These are phyloP conservation scores for Odonthalia washingtoniensis DNA, from an alignment of 31 red algal species.

Conservation along the genomic window DNA sequence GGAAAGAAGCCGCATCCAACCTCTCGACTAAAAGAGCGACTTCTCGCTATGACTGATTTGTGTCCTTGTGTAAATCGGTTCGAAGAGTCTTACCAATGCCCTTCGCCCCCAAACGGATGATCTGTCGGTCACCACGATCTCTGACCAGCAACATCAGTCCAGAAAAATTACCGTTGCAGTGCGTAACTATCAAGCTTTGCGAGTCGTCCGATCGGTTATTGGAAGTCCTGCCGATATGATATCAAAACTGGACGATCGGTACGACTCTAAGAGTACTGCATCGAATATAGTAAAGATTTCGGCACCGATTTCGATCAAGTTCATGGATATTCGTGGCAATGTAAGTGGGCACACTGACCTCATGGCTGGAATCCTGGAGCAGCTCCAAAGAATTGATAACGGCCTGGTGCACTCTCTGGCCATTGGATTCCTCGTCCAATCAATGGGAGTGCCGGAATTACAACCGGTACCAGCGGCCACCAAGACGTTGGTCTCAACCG, in stretches of 20 bases:
- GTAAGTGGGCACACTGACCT: not conserved
- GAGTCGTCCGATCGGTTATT: conserved; percentile 33
- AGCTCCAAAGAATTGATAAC: conserved; percentile 11
- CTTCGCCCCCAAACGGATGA: too few relatives aligned
- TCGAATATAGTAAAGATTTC: conserved; percentile 33
- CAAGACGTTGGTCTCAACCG: conserved; percentile 1
- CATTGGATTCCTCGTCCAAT: conserved; percentile 33
- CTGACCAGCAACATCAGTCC: too few relatives aligned
- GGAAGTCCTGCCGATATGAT: conserved; percentile 28
- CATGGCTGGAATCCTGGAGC: conserved; percentile 28
- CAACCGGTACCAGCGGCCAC: conserved; percentile 30
- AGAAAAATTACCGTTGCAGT: too few relatives aligned
- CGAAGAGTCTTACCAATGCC: too few relatives aligned
- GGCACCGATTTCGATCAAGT: conserved; percentile 1
- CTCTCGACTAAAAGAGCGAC: too few relatives aligned
- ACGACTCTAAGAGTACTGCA: conserved; percentile 25
- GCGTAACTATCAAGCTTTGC: conserved; percentile 16
- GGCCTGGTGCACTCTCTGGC: not conserved
- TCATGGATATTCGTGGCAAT: not conserved
- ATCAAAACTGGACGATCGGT: conserved; percentile 16
- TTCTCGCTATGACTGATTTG: too few relatives aligned
- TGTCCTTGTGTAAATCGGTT: too few relatives aligned
- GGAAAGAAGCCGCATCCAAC: too few relatives aligned
- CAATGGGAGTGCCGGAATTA: conserved; percentile 8
- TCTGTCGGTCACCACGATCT: too few relatives aligned